Evolutionary conservation across 106 monocot genomes (phyloP).

Genomic region (Cymbidium sinense): DNA sequence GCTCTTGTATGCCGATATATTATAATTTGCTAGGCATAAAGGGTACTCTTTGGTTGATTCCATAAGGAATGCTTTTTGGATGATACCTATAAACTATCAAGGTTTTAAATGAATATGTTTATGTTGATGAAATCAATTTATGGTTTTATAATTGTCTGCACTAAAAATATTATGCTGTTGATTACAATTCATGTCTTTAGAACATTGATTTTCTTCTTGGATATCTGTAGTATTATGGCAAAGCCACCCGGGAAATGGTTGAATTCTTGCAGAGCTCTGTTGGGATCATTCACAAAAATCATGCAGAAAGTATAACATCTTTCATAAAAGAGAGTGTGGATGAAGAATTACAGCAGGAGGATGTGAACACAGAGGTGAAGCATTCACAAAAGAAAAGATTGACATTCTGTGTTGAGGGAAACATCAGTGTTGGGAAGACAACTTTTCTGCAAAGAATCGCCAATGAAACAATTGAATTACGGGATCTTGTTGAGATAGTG

Average conservation of each 20-base stretch:
- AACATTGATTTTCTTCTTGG: background rate
- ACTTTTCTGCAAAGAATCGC: slow-evolving; percentile 96
- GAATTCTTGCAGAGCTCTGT: slow-evolving; percentile 68
- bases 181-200: background rate
- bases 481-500: slow-evolving; percentile 95
- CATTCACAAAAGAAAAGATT: slow-evolving; percentile 74
- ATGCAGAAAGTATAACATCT: slow-evolving; percentile 95
- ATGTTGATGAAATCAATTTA: background rate
- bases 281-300: slow-evolving; percentile 91
- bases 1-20: background rate
- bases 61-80: background rate
- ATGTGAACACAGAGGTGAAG: slow-evolving; percentile 20
- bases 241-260: slow-evolving; percentile 77
- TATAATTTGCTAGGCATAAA: background rate
- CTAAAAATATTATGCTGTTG: background rate
- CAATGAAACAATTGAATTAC: slow-evolving; percentile 88
- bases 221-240: slow-evolving; percentile 65
- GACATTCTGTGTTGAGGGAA: slow-evolving; percentile 97
- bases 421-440: slow-evolving; percentile 96
- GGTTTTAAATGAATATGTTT: background rate
- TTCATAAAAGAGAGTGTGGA: slow-evolving; percentile 95
- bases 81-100: background rate
- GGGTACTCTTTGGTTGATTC: background rate
- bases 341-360: slow-evolving; percentile 63
- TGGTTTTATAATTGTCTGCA: background rate